phyloP scores from a whole-genome alignment of 768 basidiomycete species.

The Panus rudis region DNA sequence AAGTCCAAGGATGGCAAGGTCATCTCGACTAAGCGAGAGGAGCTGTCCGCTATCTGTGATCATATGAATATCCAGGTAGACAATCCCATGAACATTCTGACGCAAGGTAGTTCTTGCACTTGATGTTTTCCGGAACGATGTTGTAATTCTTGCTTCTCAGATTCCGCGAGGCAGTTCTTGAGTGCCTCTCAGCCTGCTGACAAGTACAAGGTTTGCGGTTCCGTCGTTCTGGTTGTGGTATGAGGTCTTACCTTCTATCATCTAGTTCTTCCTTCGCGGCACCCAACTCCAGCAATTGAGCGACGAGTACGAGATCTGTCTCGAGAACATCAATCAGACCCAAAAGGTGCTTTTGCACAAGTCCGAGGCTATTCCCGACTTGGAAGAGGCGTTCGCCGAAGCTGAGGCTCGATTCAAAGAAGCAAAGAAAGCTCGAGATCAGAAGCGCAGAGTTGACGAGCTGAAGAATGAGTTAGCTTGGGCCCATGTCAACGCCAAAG shows the following conservation, averaged over 20 bases:
- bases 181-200: slow-evolving; percentile 72
- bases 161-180: slow-evolving; percentile 62
- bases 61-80: slow-evolving; percentile 97
- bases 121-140: neutral
- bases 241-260: neutral
- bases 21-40: slow-evolving; percentile 73
- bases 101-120: slow-evolving; percentile 48
- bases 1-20: slow-evolving; percentile 57
- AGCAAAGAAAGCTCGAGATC: slow-evolving; percentile 66
- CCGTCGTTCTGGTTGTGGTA: neutral
- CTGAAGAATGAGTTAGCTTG: slow-evolving; percentile 81
- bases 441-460: slow-evolving; percentile 58
- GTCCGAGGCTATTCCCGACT: slow-evolving; percentile 71
- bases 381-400: slow-evolving; percentile 51
- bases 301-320: slow-evolving; percentile 77
- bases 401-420: slow-evolving; percentile 59
- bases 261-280: slow-evolving; percentile 88
- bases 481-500: slow-evolving; percentile 73
- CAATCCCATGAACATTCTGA: slow-evolving; percentile 92
- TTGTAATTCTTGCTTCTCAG: slow-evolving; percentile 10
- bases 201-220: slow-evolving; percentile 73
- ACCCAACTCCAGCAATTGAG: slow-evolving; percentile 86
- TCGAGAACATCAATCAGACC: slow-evolving; percentile 66
- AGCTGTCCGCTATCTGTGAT: slow-evolving; percentile 83
- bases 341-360: slow-evolving; percentile 61